Evolutionary conservation across 2,329 filamentous ascomycete species (phyloP).

Genomic region (Colletotrichum limetticola): DNA sequence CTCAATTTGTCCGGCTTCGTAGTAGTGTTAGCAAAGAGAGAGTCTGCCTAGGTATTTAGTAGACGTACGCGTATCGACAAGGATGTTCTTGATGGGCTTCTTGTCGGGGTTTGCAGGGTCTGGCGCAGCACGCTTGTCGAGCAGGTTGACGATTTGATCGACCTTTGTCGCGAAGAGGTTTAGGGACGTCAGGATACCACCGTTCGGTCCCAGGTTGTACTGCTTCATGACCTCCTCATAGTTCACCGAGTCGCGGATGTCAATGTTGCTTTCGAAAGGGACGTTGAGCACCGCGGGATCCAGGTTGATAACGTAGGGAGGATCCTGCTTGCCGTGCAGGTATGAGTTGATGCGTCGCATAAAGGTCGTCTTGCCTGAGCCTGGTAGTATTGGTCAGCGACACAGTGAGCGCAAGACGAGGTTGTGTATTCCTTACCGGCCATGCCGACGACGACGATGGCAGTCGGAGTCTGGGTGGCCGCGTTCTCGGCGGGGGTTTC

Average conservation of each 20-base stretch:
- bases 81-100: conserved; percentile 80
- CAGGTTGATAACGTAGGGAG: conserved; percentile 96
- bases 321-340: conserved; percentile 81
- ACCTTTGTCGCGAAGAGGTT: conserved; percentile 99
- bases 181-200: conserved; percentile 92
- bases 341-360: conserved; percentile 98
- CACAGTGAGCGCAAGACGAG: conserved; percentile 8
- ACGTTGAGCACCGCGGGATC: conserved; percentile 94
- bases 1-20: conserved; percentile 86
- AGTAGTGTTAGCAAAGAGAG: neutral
- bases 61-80: conserved; percentile 82
- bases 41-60: neutral
- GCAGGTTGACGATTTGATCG: conserved; percentile 87
- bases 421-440: conserved; percentile 68
- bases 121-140: conserved; percentile 86
- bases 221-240: conserved; percentile 99
- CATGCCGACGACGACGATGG: conserved; percentile 97
- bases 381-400: conserved; percentile 51
- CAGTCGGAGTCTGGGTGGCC: conserved; percentile 66
- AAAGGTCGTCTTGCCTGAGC: conserved; percentile 99
- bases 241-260: conserved; percentile 98
- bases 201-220: conserved; percentile 97
- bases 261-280: conserved; percentile 97
- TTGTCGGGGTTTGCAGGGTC: conserved; percentile 68
- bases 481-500: conserved; percentile 37